Base-by-base conservation (phyloP, 2,329 filamentous ascomycete genomes). In the Dothideomycetes sp. region DNA sequence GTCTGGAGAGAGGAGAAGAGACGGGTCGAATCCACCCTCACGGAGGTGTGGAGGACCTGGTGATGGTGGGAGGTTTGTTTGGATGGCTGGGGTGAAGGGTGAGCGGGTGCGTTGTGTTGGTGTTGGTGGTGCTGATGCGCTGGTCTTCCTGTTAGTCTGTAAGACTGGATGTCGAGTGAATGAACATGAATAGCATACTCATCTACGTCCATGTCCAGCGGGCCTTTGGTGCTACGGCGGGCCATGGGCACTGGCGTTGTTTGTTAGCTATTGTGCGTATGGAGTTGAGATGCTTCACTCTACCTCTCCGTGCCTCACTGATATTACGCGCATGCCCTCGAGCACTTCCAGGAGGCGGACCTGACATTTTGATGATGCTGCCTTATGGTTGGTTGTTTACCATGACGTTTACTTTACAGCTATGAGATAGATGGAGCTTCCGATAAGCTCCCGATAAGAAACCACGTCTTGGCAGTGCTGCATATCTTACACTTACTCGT, bases 151-250 rank as follows among this genome's bases (percentile, higher is more conserved):
- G n/a, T 17, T 22, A 19, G n/a, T n/a, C n/a, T n/a, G 18, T 17
- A 18, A 34, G 19, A 29, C 30, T 29, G 16, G 22, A 31, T 29
- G 14, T 34, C 12, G 19, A 9, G 16, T 17, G 19, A 14, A 31
- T 11, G 10, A 22, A 5, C 5, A 15, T 24, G 12, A 19, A n/a
- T 9, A 22, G 19, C 12, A 37, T 12, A 17, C 16, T 59, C 77
- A 62, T 70, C 89, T 82, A 89, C 81, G 47, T 80, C 76, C 45
- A 68, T 64, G 52, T 91, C 85, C 15, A 94, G 66, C 3, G 86
- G 86, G 1, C 84, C 85, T 59, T 79, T 84, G 4, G 85, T 91
- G 33, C 80, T 73, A 31, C 80, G 77, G 37, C 81, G 69, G 7
- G 80, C 73, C 33, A 79, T 64, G n/a, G 72, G 62, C 34, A 72